A percentile compares a stretch with the other conserved stretches of the same genome.
phyloP scores from a whole-genome alignment of 1,284 basidiomycete species.

The Apiotrichum brassicae region DNA sequence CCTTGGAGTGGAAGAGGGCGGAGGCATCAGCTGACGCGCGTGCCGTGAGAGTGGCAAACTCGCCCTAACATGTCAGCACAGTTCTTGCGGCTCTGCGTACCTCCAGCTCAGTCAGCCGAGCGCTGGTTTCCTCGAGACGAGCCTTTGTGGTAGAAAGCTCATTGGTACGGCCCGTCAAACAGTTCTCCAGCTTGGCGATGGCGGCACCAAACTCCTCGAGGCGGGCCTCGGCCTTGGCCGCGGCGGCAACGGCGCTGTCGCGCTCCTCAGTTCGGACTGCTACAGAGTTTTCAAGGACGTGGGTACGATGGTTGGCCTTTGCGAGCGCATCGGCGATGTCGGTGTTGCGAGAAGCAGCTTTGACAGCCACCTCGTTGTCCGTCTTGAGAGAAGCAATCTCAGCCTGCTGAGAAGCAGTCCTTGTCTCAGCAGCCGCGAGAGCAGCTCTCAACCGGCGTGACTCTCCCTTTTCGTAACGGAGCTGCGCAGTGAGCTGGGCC shows the following conservation, averaged over 20 bases:
- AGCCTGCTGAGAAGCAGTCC: background rate
- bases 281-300: background rate
- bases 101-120: background rate
- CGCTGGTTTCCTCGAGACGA: background rate
- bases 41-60: background rate
- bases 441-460: background rate
- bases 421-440: background rate
- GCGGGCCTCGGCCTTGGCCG: background rate
- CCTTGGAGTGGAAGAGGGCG: background rate
- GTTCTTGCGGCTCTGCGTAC: background rate
- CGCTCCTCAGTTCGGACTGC: conserved; percentile 1
- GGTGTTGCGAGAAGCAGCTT: background rate
- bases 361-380: background rate
- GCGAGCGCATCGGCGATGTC: background rate
- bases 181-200: background rate
- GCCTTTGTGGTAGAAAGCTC: background rate
- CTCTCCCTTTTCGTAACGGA: conserved; percentile 1
- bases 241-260: background rate
- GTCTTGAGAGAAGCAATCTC: background rate
- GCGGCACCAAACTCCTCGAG: background rate
- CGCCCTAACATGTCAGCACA: background rate
- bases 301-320: background rate
- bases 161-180: background rate
- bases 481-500: background rate
- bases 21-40: background rate